These are phyloP conservation scores for Pterocarpus santalinus DNA, from an alignment of 306 rosid species.

Conservation along the genomic window DNA sequence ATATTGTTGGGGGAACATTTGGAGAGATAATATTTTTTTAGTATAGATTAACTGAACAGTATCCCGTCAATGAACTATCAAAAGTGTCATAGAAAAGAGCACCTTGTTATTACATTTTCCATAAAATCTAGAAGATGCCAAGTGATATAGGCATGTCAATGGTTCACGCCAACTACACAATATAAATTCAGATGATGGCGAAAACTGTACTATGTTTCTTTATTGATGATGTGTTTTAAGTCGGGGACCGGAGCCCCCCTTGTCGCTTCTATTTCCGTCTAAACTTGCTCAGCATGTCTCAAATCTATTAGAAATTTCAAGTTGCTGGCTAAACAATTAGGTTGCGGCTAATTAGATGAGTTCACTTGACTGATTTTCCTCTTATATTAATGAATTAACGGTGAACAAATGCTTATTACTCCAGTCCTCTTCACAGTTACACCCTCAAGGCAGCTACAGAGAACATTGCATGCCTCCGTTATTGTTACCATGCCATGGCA, in stretches of 20 bases:
- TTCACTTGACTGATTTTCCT: no score
- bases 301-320: background rate
- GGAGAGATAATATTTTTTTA: background rate
- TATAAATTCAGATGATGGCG: background rate
- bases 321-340: background rate
- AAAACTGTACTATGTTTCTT: background rate
- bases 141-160: background rate
- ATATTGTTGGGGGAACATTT: no score
- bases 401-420: no score
- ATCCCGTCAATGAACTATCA: background rate
- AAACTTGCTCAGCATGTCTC: background rate
- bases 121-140: background rate
- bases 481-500: no score
- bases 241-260: constrained; percentile 19
- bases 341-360: no score
- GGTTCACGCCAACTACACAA: background rate
- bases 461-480: no score
- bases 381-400: no score
- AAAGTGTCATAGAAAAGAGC: constrained; percentile 36
- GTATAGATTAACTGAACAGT: background rate
- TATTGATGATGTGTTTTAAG: background rate
- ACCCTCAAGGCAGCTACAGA: no score
- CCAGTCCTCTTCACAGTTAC: no score
- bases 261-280: constrained; percentile 11
- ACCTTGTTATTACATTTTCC: background rate